Percentiles rank a stretch among this genome's conserved stretches.
phyloP scores from a whole-genome alignment of 1,284 basidiomycete genomes.

The Ceratobasidium sp. region DNA sequence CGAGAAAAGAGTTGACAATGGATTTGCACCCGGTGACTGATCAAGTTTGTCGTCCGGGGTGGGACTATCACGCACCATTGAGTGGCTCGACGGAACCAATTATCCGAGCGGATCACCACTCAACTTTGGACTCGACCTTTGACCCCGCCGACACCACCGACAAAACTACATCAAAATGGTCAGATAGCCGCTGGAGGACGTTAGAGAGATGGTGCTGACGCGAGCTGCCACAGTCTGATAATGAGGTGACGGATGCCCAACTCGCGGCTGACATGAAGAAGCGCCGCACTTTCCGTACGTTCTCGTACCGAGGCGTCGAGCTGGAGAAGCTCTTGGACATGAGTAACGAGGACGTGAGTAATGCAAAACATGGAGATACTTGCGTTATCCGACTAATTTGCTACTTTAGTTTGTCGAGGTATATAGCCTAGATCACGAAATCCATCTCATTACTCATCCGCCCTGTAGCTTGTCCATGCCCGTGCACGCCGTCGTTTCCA shows the following conservation, averaged over 20 bases:
- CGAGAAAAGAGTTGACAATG: slow-evolving; percentile 49
- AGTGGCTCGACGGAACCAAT: slow-evolving; percentile 30
- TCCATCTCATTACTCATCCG: neutral
- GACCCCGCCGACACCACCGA: slow-evolving; percentile 3
- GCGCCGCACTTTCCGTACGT: slow-evolving; percentile 98
- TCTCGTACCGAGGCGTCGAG: slow-evolving; percentile 97
- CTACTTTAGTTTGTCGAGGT: slow-evolving; percentile 74
- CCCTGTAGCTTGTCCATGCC: slow-evolving; percentile 90
- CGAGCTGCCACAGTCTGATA: slow-evolving; percentile 68
- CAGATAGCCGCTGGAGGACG: neutral
- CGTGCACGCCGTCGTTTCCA: slow-evolving; percentile 99
- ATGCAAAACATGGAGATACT: slow-evolving; percentile 1
- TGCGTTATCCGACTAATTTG: slow-evolving; percentile 16
- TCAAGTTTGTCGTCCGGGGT: neutral
- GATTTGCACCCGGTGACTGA: slow-evolving; percentile 27
- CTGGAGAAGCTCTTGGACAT: slow-evolving; percentile 97
- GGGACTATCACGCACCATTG: slow-evolving; percentile 22
- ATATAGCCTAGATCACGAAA: slow-evolving; percentile 47
- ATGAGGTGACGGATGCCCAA: slow-evolving; percentile 82
- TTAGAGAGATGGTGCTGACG: slow-evolving; percentile 43
- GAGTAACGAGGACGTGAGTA: slow-evolving; percentile 88
- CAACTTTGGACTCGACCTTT: neutral
- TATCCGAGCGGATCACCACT: neutral
- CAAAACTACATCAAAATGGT: slow-evolving; percentile 31
- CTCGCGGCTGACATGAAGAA: slow-evolving; percentile 95